phyloP scores from a whole-genome alignment of 371 early-diverging fungal species.

The Lichtheimia ornata region DNA sequence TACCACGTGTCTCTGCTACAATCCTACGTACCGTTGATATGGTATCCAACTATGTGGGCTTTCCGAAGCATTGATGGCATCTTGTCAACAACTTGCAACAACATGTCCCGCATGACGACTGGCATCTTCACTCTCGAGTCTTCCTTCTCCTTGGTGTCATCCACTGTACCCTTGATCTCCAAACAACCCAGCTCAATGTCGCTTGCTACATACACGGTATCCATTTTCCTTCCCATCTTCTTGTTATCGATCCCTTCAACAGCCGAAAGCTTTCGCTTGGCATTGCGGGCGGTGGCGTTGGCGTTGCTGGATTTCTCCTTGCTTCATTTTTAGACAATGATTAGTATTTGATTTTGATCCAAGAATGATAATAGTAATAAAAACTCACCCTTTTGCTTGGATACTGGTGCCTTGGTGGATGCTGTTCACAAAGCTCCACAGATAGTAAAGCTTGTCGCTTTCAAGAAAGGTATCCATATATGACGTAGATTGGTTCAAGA shows the following conservation, averaged over 20 bases:
- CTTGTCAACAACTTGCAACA: constrained; percentile 1
- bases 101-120: constrained; percentile 14
- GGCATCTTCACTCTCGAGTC: constrained; percentile 15
- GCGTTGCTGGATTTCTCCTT: constrained; percentile 15
- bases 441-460: constrained; percentile 5
- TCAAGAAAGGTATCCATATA: neutral
- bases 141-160: constrained; percentile 7
- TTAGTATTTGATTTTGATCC: neutral
- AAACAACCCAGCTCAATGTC: constrained; percentile 14
- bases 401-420: neutral
- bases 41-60: constrained; percentile 12
- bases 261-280: constrained; percentile 15
- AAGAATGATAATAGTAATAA: neutral
- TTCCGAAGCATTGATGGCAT: neutral
- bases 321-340: constrained; percentile 6
- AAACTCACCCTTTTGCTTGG: constrained; percentile 2
- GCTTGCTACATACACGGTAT: constrained; percentile 13
- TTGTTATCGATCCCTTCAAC: constrained; percentile 6
- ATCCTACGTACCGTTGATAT: constrained; percentile 14
- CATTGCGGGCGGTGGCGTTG: constrained; percentile 6
- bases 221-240: constrained; percentile 13
- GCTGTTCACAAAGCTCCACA: constrained; percentile 3
- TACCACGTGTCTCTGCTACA: neutral
- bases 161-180: constrained; percentile 4
- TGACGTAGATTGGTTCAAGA: neutral